Percentiles rank a stretch among this genome's conserved stretches.
Conservation (phyloP, 2,329 filamentous ascomycete genomes). For the Pseudomassariella vexata region DNA sequence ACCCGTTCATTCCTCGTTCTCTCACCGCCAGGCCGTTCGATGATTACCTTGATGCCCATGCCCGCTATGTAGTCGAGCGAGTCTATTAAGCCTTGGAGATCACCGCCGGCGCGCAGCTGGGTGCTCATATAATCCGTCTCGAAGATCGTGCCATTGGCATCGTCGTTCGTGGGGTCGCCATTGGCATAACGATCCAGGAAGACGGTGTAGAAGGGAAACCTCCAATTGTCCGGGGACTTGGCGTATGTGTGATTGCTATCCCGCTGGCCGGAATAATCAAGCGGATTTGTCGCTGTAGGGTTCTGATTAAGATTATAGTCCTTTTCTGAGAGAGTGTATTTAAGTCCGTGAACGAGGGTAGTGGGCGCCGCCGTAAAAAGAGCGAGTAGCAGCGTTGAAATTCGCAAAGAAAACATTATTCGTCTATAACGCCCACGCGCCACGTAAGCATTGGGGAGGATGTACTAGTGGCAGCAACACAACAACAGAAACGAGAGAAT, state of each 20-base stretch:
- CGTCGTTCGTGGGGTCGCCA: constrained; percentile 58
- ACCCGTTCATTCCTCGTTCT: too few relatives aligned
- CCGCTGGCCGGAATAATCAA: constrained; percentile 54
- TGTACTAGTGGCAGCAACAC: too few relatives aligned
- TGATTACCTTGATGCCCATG: constrained; percentile 56
- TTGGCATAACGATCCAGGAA: constrained; percentile 61
- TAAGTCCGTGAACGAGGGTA: too few relatives aligned
- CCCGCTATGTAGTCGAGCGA: constrained; percentile 61
- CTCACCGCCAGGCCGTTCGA: too few relatives aligned
- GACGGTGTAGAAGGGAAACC: constrained; percentile 60
- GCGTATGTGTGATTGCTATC: constrained; percentile 43
- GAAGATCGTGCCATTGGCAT: constrained; percentile 53
- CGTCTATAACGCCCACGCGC: too few relatives aligned
- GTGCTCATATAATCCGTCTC: constrained; percentile 56
- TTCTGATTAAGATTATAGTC: constrained; percentile 59
- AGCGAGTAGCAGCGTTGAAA: too few relatives aligned
- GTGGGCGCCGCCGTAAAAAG: too few relatives aligned
- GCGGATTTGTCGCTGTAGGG: constrained; percentile 42
- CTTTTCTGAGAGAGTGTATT: neutral
- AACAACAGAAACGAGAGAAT: too few relatives aligned
- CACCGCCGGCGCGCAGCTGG: constrained; percentile 59
- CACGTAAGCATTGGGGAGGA: too few relatives aligned
- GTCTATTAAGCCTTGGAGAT: constrained; percentile 52
- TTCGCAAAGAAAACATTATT: too few relatives aligned
- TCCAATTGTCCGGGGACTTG: constrained; percentile 55